Percentiles rank a stretch among this genome's conserved stretches.
Conservation (phyloP, 768 basidiomycete genomes). For the Amyloporia xantha region DNA sequence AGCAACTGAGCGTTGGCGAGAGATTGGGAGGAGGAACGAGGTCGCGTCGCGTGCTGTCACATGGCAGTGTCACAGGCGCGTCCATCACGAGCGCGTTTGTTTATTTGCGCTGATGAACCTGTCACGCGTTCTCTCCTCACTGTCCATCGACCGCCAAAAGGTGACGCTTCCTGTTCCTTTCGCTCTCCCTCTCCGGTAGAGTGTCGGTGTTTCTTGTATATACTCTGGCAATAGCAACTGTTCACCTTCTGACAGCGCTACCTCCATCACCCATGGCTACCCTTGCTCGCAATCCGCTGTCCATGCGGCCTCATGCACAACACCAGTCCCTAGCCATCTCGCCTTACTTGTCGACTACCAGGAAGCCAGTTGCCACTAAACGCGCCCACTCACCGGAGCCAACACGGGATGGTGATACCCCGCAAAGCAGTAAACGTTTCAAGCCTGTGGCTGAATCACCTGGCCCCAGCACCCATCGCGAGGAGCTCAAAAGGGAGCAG, state of each 20-base stretch:
- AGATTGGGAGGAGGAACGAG: not conserved
- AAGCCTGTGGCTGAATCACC: constrained; percentile 24
- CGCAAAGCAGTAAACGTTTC: constrained; percentile 36
- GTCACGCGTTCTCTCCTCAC: constrained; percentile 1
- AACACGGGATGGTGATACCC: constrained; percentile 22
- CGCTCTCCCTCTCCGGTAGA: not conserved
- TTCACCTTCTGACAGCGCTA: constrained; percentile 5
- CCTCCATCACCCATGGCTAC: constrained; percentile 46
- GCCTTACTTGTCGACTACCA: constrained; percentile 22
- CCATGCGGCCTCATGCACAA: constrained; percentile 31
- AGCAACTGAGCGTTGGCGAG: too few species aligned
- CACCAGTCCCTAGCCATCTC: constrained; percentile 27
- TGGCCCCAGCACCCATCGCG: constrained; percentile 14
- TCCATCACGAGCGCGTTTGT: constrained; percentile 4
- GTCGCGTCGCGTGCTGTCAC: constrained; percentile 2
- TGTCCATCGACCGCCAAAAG: too few species aligned
- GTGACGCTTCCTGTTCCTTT: constrained; percentile 2
- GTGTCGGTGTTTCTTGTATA: constrained; percentile 16
- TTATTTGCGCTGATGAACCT: constrained; percentile 15
- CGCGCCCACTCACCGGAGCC: constrained; percentile 49
- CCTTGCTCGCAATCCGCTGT: constrained; percentile 42
- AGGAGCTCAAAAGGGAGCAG: constrained; percentile 37
- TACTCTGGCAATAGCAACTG: constrained; percentile 4
- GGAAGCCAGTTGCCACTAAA: constrained; percentile 32
- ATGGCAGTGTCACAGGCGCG: constrained; percentile 1